Percentiles rank a stretch among this genome's conserved stretches.
These are phyloP conservation scores for Ceratocystis variospora DNA, from an alignment of 2,329 filamentous ascomycete genomes.

Conservation along the genomic window DNA sequence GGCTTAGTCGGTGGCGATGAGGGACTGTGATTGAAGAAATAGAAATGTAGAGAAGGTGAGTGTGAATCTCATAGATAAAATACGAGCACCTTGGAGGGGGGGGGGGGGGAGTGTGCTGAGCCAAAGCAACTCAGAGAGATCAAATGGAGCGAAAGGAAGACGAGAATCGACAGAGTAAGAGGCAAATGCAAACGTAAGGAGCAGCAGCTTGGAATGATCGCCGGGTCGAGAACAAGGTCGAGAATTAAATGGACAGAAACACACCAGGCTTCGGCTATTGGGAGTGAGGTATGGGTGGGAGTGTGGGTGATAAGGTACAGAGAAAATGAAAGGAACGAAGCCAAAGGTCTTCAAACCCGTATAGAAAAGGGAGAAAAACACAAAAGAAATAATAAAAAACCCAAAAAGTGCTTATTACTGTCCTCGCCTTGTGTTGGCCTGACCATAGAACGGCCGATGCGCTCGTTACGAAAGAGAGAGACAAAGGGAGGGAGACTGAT, in stretches of 20 bases:
- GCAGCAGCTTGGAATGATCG: background rate
- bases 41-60: constrained; percentile 14
- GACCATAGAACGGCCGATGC: constrained; percentile 3
- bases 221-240: background rate
- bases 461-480: background rate
- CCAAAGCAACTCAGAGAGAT: background rate
- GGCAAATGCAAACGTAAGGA: too few relatives aligned
- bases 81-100: background rate
- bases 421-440: background rate
- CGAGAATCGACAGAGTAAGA: background rate
- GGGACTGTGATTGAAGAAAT: constrained; percentile 8
- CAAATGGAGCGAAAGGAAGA: background rate
- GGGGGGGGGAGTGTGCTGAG: background rate
- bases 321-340: background rate
- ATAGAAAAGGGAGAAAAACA: background rate
- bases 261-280: background rate
- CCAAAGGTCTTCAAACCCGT: too few relatives aligned
- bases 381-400: background rate
- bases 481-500: background rate
- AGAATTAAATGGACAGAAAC: background rate
- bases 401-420: too few relatives aligned
- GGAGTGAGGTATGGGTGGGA: background rate
- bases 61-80: background rate
- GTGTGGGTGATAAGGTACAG: background rate
- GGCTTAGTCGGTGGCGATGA: constrained; percentile 3